A percentile compares a stretch with the other conserved stretches of the same genome.
Conservation (phyloP, 257 asterid species). For the Plantago major region DNA sequence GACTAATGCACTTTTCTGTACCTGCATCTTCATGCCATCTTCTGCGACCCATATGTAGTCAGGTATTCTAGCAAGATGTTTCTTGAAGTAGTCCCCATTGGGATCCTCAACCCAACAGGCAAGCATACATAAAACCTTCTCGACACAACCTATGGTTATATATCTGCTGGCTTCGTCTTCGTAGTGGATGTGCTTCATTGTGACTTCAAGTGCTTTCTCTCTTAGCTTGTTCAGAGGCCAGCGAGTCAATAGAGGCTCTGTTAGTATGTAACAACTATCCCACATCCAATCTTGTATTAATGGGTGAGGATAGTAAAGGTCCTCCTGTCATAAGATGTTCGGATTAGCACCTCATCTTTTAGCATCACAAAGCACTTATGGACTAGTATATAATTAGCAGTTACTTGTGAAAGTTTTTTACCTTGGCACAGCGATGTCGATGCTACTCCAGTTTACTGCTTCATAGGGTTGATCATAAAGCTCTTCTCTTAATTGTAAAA, state of each 20-base stretch:
- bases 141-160: slow-evolving; percentile 70
- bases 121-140: slow-evolving; percentile 65
- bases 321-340: slow-evolving; percentile 44
- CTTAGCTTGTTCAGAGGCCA: slow-evolving; percentile 70
- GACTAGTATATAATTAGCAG: not conserved
- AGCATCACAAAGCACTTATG: too few species aligned
- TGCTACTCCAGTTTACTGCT: slow-evolving; percentile 52
- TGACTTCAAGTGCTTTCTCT: slow-evolving; percentile 53
- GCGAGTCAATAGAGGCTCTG: slow-evolving; percentile 66
- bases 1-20: not conserved
- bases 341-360: not conserved
- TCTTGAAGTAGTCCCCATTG: slow-evolving; percentile 67
- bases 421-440: slow-evolving; percentile 66
- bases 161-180: slow-evolving; percentile 74
- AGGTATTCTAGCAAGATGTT: slow-evolving; percentile 68
- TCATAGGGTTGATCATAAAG: slow-evolving; percentile 53
- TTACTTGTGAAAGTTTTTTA: slow-evolving; percentile 9
- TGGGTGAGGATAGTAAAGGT: slow-evolving; percentile 70
- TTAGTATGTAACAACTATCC: slow-evolving; percentile 51
- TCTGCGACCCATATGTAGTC: slow-evolving; percentile 77
- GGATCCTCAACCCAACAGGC: slow-evolving; percentile 87
- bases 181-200: slow-evolving; percentile 69
- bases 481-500: slow-evolving; percentile 56
- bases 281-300: slow-evolving; percentile 61
- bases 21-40: slow-evolving; percentile 91